phyloP scores from a whole-genome alignment of 2,329 filamentous ascomycete species.

The Paecilomyces dactylethromorphus region DNA sequence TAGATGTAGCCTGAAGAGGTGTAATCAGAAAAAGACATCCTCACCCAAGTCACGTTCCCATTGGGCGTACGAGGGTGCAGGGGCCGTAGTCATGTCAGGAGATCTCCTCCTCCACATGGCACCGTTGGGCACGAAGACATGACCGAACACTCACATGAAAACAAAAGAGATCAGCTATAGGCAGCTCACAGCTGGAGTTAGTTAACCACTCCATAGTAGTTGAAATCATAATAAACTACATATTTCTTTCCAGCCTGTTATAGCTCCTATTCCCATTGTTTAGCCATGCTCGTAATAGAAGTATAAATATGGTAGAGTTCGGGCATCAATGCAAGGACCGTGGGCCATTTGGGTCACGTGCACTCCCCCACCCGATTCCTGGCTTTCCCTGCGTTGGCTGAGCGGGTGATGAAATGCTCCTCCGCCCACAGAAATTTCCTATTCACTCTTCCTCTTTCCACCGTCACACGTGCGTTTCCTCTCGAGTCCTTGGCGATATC shows the following conservation, averaged over 20 bases:
- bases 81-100: background rate
- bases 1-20: slow-evolving; percentile 45
- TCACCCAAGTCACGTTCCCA: background rate
- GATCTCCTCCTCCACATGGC: background rate
- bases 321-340: background rate
- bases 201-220: background rate
- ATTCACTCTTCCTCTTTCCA: slow-evolving; percentile 5
- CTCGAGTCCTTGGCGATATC: background rate
- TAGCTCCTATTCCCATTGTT: background rate
- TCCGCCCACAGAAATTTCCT: slow-evolving; percentile 23
- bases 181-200: background rate
- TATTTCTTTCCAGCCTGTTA: background rate
- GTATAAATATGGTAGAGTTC: background rate
- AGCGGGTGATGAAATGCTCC: background rate
- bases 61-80: background rate
- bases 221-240: background rate
- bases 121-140: background rate
- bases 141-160: background rate
- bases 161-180: background rate
- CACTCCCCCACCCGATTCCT: background rate
- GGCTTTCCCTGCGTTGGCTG: background rate
- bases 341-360: background rate
- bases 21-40: background rate
- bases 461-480: background rate
- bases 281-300: background rate